Conservation (phyloP, 148 eudicot species). For the Cornus suecica region DNA sequence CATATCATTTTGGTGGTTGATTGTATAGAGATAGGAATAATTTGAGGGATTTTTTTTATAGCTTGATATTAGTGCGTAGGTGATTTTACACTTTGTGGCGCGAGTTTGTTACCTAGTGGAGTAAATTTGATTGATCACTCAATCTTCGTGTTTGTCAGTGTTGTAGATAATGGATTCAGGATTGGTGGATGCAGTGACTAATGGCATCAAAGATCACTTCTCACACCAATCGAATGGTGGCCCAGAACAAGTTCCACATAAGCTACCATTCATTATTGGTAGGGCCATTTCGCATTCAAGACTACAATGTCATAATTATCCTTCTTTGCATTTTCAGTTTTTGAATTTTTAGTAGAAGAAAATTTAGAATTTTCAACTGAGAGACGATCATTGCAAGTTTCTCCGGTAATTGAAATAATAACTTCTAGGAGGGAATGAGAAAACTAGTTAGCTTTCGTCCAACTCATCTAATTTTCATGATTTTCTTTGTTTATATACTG, state of each 20-base stretch:
- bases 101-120: not conserved
- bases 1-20: not conserved
- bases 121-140: not conserved
- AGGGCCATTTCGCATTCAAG: not conserved
- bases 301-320: not conserved
- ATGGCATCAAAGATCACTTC: constrained; percentile 8
- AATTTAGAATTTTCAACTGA: no score
- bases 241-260: constrained; percentile 1
- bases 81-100: not conserved
- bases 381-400: not conserved
- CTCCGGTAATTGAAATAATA: not conserved
- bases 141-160: not conserved
- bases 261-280: constrained; percentile 28
- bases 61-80: not conserved
- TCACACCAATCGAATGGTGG: not conserved
- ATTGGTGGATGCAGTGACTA: constrained; percentile 2
- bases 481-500: not conserved
- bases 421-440: not conserved
- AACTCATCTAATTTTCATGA: not conserved
- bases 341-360: not conserved
- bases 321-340: not conserved
- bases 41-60: not conserved
- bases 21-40: not conserved
- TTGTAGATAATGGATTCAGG: constrained; percentile 15
- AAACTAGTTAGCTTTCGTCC: not conserved